Percentiles rank a stretch among this genome's conserved stretches.
Evolutionary conservation across 2,329 filamentous ascomycete genomes (phyloP).

Genomic region (Diaporthe citri): DNA sequence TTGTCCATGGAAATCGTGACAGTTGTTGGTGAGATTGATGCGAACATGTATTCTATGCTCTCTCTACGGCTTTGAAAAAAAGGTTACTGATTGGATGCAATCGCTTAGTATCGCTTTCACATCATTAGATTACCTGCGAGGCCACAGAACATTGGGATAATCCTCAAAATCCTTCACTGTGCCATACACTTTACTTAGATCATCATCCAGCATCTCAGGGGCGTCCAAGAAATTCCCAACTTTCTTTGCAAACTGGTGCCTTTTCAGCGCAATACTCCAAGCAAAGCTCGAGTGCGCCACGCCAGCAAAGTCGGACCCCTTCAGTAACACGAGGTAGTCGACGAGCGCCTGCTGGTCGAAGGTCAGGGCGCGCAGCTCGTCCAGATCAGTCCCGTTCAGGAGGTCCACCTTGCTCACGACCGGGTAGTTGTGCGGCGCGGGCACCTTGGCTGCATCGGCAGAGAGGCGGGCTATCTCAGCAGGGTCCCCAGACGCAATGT

Average conservation of each 20-base stretch:
- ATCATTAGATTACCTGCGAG: background rate
- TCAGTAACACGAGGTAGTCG: slow-evolving; percentile 28
- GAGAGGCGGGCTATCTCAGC: slow-evolving; percentile 2
- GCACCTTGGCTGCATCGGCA: background rate
- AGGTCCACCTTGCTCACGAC: slow-evolving; percentile 22
- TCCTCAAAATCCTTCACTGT: slow-evolving; percentile 26
- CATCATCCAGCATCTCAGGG: slow-evolving; percentile 20
- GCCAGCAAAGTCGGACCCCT: slow-evolving; percentile 31
- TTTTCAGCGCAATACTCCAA: slow-evolving; percentile 31
- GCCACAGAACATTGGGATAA: slow-evolving; percentile 5
- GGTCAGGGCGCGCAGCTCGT: background rate
- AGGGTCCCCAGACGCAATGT: slow-evolving; percentile 18
- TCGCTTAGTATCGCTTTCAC: too few species aligned
- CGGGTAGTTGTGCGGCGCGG: background rate
- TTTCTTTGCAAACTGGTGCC: slow-evolving; percentile 14
- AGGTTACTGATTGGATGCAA: too few species aligned
- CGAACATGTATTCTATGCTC: too few species aligned
- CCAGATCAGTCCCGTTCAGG: background rate
- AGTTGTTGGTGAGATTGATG: too few species aligned
- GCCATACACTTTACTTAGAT: slow-evolving; percentile 19
- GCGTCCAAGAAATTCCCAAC: background rate
- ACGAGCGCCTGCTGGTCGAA: slow-evolving; percentile 31
- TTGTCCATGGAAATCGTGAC: too few species aligned
- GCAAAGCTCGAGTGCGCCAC: slow-evolving; percentile 34
- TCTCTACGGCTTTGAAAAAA: too few species aligned